A percentile compares a stretch with the other conserved stretches of the same genome.
phyloP scores from a whole-genome alignment of 345 rosid genomes.

The Camelina neglecta region DNA sequence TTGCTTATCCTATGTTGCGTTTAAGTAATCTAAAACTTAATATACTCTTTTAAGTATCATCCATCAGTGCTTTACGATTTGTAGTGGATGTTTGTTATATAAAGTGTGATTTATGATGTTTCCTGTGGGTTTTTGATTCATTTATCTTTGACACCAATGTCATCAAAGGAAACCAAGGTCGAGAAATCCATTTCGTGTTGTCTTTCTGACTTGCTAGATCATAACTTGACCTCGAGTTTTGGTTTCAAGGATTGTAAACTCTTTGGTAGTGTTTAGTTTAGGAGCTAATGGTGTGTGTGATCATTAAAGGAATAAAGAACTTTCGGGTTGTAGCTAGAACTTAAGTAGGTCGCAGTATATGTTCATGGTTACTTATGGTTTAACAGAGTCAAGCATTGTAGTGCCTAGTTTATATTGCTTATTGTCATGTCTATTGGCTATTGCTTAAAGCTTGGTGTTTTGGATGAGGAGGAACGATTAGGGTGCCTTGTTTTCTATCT shows the following conservation, averaged over 20 bases:
- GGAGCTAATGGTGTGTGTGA: neutral
- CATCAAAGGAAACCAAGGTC: neutral
- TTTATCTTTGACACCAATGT: neutral
- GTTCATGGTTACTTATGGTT: neutral
- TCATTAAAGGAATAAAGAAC: neutral
- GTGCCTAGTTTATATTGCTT: neutral
- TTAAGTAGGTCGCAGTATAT: neutral
- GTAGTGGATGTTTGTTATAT: conserved; percentile 26
- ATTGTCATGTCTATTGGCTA: neutral
- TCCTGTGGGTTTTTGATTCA: neutral
- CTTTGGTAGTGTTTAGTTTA: neutral
- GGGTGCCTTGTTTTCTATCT: neutral
- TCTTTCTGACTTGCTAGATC: neutral
- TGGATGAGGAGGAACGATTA: neutral
- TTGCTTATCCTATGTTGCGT: conserved; percentile 10
- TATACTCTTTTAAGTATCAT: conserved; percentile 29
- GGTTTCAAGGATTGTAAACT: neutral
- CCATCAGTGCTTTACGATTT: conserved; percentile 26
- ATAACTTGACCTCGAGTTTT: neutral
- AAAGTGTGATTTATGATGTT: conserved; percentile 6
- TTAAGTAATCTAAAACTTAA: conserved; percentile 17
- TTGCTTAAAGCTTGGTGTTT: neutral
- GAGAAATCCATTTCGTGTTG: neutral
- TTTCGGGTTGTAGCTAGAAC: neutral
- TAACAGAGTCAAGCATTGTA: too few relatives aligned